Percentiles rank a stretch among this genome's conserved stretches.
Evolutionary conservation across 2,329 filamentous ascomycete genomes (phyloP).

Genomic region (Colletotrichum sp.): DNA sequence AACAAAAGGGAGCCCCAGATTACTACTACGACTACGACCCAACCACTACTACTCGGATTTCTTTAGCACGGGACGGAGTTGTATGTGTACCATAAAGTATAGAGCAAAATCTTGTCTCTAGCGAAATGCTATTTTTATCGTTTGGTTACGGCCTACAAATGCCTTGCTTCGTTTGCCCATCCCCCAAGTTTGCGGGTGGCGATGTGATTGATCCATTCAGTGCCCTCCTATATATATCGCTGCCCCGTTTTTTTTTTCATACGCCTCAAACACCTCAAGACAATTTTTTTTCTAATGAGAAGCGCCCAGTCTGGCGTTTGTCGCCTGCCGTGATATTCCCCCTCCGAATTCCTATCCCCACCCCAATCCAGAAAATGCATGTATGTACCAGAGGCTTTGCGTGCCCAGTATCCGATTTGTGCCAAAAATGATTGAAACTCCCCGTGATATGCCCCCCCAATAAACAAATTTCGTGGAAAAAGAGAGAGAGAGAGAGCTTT

Average conservation of each 20-base stretch:
- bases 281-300: neutral
- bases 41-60: neutral
- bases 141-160: neutral
- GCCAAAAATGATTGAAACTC: neutral
- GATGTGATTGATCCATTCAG: neutral
- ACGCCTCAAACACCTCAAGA: neutral
- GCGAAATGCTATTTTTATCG: neutral
- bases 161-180: neutral
- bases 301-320: neutral
- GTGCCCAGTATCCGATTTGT: neutral
- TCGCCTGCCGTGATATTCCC: neutral
- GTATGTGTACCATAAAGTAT: neutral
- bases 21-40: neutral
- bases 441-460: neutral
- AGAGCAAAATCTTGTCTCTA: neutral
- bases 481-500: neutral
- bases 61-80: conserved; percentile 11
- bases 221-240: neutral
- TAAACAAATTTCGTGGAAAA: neutral
- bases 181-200: neutral
- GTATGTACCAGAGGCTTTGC: neutral
- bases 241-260: neutral
- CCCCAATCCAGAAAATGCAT: neutral
- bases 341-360: neutral
- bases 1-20: neutral